These are phyloP conservation scores for Rosa chinensis DNA, from an alignment of 306 rosid species.

Conservation along the genomic window DNA sequence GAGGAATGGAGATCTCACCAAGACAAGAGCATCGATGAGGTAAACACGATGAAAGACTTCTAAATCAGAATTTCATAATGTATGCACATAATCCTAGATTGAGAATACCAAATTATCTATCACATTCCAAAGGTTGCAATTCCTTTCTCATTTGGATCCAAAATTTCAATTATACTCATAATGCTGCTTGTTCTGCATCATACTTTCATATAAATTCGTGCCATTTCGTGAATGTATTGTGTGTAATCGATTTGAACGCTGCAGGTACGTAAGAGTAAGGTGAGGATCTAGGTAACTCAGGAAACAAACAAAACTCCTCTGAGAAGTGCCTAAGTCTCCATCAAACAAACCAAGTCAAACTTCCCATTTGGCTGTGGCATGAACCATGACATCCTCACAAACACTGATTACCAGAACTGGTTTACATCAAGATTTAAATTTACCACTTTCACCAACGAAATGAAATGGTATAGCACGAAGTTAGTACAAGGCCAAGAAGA, in stretches of 20 bases:
- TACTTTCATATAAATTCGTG: not conserved
- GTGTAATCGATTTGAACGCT: constrained; percentile 11
- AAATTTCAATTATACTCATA: not conserved
- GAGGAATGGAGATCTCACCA: constrained; percentile 67
- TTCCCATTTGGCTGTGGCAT: constrained; percentile 71
- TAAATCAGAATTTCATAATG: not conserved
- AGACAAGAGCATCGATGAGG: constrained; percentile 52
- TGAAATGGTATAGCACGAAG: constrained; percentile 84
- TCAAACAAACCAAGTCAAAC: constrained; percentile 37
- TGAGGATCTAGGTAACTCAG: constrained; percentile 47
- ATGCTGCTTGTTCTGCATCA: not conserved
- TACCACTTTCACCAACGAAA: constrained; percentile 67
- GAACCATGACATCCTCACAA: constrained; percentile 49
- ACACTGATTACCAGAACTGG: constrained; percentile 53
- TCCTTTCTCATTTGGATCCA: not conserved
- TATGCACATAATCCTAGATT: not conserved
- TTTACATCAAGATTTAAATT: constrained; percentile 53
- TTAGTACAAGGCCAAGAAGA: constrained; percentile 47
- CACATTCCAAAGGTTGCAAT: not conserved
- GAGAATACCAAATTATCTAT: too few relatives aligned
- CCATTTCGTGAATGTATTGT: not conserved
- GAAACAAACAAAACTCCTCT: constrained; percentile 35
- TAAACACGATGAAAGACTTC: constrained; percentile 7
- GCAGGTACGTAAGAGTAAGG: constrained; percentile 58
- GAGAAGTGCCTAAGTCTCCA: constrained; percentile 38